A percentile compares a stretch with the other conserved stretches of the same genome.
These are phyloP conservation scores for Dioscorea dumetorum DNA, from an alignment of 106 monocot species.

Conservation along the genomic window DNA sequence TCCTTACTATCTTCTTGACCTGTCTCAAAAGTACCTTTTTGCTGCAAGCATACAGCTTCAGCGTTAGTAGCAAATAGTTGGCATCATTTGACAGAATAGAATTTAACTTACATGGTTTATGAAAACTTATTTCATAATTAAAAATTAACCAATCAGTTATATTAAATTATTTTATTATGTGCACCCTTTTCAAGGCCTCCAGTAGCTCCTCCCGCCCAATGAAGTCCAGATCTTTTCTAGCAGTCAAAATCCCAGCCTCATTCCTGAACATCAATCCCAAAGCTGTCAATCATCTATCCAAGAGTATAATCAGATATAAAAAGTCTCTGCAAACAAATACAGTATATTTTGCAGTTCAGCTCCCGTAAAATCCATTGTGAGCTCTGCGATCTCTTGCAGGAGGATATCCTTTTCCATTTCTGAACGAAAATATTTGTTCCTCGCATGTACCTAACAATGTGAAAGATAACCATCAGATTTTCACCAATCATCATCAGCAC, in stretches of 20 bases:
- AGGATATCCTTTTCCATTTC: conserved; percentile 54
- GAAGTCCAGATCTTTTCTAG: conserved; percentile 74
- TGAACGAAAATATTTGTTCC: conserved; percentile 73
- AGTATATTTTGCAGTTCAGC: conserved; percentile 90
- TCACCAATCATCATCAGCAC: not conserved
- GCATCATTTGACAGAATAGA: not conserved
- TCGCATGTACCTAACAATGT: conserved; percentile 60
- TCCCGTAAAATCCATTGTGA: conserved; percentile 84
- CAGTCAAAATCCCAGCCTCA: conserved; percentile 86
- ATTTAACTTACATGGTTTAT: too few relatives aligned
- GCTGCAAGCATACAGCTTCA: conserved; percentile 36
- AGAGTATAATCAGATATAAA: not conserved
- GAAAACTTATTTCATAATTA: too few relatives aligned
- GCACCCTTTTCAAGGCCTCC: conserved; percentile 74
- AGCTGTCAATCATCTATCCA: conserved; percentile 2
- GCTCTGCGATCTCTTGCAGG: conserved; percentile 71
- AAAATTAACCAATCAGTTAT: not conserved
- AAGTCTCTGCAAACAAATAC: conserved; percentile 25
- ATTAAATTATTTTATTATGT: not conserved
- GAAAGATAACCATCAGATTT: conserved; percentile 6
- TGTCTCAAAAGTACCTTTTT: conserved; percentile 91
- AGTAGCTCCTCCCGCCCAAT: conserved; percentile 69
- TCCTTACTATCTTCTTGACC: conserved; percentile 73
- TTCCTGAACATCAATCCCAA: conserved; percentile 42
- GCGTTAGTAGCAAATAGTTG: not conserved